Percentiles rank a stretch among this genome's conserved stretches.
These are phyloP conservation scores for Schoenoplectus triqueter DNA, from an alignment of 202 grass and related monocot species.

Conservation along the genomic window DNA sequence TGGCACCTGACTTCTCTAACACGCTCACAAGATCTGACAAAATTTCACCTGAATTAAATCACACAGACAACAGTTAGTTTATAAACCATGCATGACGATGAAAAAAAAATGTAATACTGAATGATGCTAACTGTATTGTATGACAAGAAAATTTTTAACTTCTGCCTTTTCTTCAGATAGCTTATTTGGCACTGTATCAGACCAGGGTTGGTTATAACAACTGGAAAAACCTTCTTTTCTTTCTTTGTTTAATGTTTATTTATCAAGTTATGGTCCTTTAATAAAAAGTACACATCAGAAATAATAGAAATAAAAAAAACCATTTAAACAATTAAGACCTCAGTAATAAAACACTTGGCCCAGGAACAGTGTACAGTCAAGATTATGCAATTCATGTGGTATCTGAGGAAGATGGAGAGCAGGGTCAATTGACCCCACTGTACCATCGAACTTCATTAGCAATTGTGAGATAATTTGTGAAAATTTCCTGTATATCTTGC, in stretches of 20 bases:
- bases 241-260: neutral
- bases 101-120: neutral
- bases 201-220: neutral
- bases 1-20: conserved; percentile 60
- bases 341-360: neutral
- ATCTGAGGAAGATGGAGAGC: neutral
- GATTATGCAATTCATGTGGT: neutral
- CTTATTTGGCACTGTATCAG: neutral
- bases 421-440: neutral
- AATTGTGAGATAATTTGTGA: neutral
- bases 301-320: neutral
- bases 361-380: neutral
- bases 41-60: conserved; percentile 61
- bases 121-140: neutral
- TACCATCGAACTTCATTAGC: neutral
- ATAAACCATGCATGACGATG: neutral
- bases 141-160: neutral
- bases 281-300: neutral
- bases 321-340: neutral
- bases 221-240: neutral
- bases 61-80: neutral
- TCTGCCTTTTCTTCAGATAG: neutral
- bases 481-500: neutral
- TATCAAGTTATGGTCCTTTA: neutral
- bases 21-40: conserved; percentile 59